Percentiles rank a stretch among this genome's conserved stretches.
Evolutionary conservation across 2,329 filamentous ascomycete species (phyloP).

Genomic region (Metarhizium anisopliae): DNA sequence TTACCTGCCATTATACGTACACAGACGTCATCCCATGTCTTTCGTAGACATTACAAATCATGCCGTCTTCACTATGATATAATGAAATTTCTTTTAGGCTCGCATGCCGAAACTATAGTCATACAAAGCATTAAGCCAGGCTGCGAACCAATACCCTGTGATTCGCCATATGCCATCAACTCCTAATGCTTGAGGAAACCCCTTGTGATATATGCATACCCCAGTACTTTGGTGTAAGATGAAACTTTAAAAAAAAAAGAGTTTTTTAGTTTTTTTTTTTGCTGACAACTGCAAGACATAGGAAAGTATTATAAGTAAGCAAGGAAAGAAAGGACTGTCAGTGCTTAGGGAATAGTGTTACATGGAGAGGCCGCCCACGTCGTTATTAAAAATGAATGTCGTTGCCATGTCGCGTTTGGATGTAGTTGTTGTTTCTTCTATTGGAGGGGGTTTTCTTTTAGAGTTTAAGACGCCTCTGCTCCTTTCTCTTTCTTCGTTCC

Average conservation of each 20-base stretch:
- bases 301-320: background rate
- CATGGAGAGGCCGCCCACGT: background rate
- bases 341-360: background rate
- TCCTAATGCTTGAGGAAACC: background rate
- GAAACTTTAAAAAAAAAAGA: background rate
- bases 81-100: background rate
- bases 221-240: background rate
- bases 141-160: background rate
- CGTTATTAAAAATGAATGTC: conserved; percentile 4
- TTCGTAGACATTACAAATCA: conserved; percentile 2
- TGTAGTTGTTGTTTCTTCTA: background rate
- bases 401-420: conserved; percentile 1
- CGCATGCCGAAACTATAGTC: background rate
- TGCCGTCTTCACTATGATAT: background rate
- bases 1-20: background rate
- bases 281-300: background rate
- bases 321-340: background rate
- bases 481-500: conserved; percentile 29
- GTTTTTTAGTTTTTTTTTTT: background rate
- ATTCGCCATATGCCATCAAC: background rate
- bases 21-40: conserved; percentile 3
- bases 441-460: conserved; percentile 9
- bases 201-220: background rate
- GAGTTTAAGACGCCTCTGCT: conserved; percentile 27
- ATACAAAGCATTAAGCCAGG: background rate